Percentiles rank a stretch among this genome's conserved stretches.
These are phyloP conservation scores for sorghum (Sorghum bicolor) DNA, from an alignment of 176 grass and related monocot species.

Conservation along the genomic window DNA sequence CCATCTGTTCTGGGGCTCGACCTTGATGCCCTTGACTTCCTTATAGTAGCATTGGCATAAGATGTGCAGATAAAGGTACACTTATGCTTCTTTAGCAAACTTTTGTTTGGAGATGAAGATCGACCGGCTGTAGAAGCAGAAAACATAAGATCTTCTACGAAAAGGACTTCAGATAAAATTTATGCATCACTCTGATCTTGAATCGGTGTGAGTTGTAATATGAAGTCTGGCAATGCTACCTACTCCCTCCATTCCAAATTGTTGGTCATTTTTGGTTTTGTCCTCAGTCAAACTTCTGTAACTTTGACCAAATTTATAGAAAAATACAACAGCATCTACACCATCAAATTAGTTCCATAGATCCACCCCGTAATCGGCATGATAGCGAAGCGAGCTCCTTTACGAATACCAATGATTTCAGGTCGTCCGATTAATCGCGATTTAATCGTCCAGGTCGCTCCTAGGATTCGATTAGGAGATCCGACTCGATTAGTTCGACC, in stretches of 20 bases:
- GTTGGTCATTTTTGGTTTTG: background rate
- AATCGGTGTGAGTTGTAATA: background rate
- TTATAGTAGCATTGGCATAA: background rate
- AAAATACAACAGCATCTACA: background rate
- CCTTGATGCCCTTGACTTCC: background rate
- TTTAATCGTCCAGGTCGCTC: too few relatives aligned
- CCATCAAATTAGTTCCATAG: background rate
- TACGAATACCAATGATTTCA: too few relatives aligned
- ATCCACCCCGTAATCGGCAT: too few relatives aligned
- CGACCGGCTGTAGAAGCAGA: background rate
- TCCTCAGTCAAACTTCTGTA: background rate
- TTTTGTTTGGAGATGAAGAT: background rate
- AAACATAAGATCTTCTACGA: background rate
- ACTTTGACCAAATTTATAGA: background rate
- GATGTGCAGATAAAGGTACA: background rate
- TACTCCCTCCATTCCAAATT: background rate
- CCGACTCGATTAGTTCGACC: too few relatives aligned
- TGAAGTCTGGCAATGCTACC: background rate
- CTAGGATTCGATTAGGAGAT: too few relatives aligned
- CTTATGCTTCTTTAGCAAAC: background rate
- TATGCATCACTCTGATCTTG: background rate
- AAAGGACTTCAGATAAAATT: conserved; percentile 3
- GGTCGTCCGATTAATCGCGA: too few relatives aligned
- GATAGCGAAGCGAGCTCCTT: too few relatives aligned
- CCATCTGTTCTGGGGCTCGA: background rate